A percentile compares a stretch with the other conserved stretches of the same genome.
These are phyloP conservation scores for Epichloe gansuensis DNA, from an alignment of 2,329 filamentous ascomycete genomes.

Conservation along the genomic window DNA sequence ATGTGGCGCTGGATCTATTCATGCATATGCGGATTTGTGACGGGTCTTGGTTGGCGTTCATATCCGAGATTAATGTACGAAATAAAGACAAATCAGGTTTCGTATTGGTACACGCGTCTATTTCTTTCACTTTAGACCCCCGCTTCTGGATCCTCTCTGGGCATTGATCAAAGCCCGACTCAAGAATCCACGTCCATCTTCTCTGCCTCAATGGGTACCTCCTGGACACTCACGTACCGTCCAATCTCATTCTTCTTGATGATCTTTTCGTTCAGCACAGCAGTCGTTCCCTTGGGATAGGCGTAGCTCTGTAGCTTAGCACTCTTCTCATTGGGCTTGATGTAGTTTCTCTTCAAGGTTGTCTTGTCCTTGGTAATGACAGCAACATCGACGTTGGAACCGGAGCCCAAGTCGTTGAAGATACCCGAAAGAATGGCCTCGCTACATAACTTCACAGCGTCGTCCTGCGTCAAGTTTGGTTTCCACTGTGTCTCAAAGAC, in stretches of 20 bases:
- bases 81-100: background rate
- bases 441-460: conserved; percentile 68
- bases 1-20: too few relatives aligned
- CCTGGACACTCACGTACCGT: conserved; percentile 86
- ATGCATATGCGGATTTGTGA: too few relatives aligned
- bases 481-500: conserved; percentile 97
- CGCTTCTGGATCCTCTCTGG: background rate
- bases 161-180: background rate
- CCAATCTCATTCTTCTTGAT: conserved; percentile 89
- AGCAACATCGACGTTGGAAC: conserved; percentile 93
- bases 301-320: conserved; percentile 89
- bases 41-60: background rate
- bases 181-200: conserved; percentile 56
- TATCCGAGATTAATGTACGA: background rate
- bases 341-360: conserved; percentile 80
- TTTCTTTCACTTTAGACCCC: background rate
- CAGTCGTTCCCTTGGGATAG: conserved; percentile 86
- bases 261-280: conserved; percentile 88
- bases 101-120: conserved; percentile 5
- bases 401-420: conserved; percentile 95
- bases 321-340: conserved; percentile 81
- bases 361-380: conserved; percentile 95
- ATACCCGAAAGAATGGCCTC: conserved; percentile 93
- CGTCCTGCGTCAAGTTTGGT: conserved; percentile 59
- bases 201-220: conserved; percentile 59